A percentile compares a stretch with the other conserved stretches of the same genome.
Evolutionary conservation across 2,329 filamentous ascomycete species (phyloP).

Genomic region (Leptographium radiaticola): DNA sequence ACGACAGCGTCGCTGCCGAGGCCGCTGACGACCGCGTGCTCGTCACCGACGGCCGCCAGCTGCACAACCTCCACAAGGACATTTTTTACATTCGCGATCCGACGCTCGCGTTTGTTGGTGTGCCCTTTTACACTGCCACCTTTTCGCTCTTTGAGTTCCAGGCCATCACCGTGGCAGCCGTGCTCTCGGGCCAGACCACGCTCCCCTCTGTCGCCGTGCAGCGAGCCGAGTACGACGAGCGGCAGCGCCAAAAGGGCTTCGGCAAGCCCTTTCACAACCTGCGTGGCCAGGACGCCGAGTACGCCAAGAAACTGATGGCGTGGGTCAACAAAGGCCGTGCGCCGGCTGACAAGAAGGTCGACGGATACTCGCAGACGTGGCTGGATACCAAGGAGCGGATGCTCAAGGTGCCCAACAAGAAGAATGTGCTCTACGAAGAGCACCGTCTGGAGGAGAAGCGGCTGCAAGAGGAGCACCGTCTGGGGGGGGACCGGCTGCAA

Average conservation of each 20-base stretch:
- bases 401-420: not conserved
- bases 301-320: slow-evolving; percentile 13
- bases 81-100: slow-evolving; percentile 60
- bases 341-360: not conserved
- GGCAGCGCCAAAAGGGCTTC: slow-evolving; percentile 18
- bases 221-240: slow-evolving; percentile 19
- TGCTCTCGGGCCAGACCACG: slow-evolving; percentile 35
- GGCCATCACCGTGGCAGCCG: slow-evolving; percentile 44
- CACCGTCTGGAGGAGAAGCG: not conserved
- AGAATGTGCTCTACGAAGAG: not conserved
- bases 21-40: slow-evolving; percentile 29
- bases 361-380: slow-evolving; percentile 1
- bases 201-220: slow-evolving; percentile 31
- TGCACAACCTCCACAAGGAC: slow-evolving; percentile 46
- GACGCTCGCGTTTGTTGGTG: slow-evolving; percentile 48
- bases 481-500: too few species aligned
- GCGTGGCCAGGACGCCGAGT: slow-evolving; percentile 11
- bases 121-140: slow-evolving; percentile 52
- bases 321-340: slow-evolving; percentile 12
- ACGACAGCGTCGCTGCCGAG: slow-evolving; percentile 22
- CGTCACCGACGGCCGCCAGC: slow-evolving; percentile 33
- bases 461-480: not conserved
- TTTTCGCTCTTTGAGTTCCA: slow-evolving; percentile 62
- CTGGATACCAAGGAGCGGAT: not conserved
- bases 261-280: slow-evolving; percentile 26